phyloP scores from a whole-genome alignment of 352 stramenopile genomes.

The Peronospora belbahrii region DNA sequence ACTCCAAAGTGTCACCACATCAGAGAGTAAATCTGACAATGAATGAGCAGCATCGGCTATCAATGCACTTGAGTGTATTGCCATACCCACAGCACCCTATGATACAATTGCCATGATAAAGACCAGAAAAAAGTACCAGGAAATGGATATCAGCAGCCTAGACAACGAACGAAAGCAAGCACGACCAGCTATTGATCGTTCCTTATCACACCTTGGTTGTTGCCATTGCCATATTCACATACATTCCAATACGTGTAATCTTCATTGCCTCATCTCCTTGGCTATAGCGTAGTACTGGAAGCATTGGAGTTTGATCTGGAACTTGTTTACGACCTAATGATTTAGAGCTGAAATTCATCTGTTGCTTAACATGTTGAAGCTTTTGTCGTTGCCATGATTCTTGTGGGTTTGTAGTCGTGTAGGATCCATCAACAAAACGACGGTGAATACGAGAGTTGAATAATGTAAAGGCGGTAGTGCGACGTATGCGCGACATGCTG shows the following conservation, averaged over 20 bases:
- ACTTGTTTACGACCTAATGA: neutral
- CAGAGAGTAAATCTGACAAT: constrained; percentile 92
- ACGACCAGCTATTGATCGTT: constrained; percentile 15
- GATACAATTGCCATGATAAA: neutral
- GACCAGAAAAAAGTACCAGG: neutral
- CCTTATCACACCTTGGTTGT: constrained; percentile 85
- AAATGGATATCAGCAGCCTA: neutral
- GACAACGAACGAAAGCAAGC: too few relatives aligned
- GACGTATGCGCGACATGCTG: constrained; percentile 21
- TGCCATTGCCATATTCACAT: constrained; percentile 90
- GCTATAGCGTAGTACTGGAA: constrained; percentile 4
- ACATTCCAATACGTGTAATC: constrained; percentile 90
- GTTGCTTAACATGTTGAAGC: constrained; percentile 11
- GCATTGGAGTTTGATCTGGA: constrained; percentile 2
- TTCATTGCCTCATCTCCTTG: constrained; percentile 61
- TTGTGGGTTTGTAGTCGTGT: neutral
- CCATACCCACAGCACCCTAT: constrained; percentile 65
- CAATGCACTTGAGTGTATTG: constrained; percentile 86
- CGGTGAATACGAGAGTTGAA: constrained; percentile 4
- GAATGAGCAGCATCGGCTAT: constrained; percentile 95
- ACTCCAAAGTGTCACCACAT: constrained; percentile 95
- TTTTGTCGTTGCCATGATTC: constrained; percentile 18
- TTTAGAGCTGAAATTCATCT: constrained; percentile 17
- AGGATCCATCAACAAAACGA: too few relatives aligned
- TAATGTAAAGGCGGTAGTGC: constrained; percentile 14